Conservation (phyloP, 495 filamentous ascomycete species). For the Tuber melanosporum region DNA sequence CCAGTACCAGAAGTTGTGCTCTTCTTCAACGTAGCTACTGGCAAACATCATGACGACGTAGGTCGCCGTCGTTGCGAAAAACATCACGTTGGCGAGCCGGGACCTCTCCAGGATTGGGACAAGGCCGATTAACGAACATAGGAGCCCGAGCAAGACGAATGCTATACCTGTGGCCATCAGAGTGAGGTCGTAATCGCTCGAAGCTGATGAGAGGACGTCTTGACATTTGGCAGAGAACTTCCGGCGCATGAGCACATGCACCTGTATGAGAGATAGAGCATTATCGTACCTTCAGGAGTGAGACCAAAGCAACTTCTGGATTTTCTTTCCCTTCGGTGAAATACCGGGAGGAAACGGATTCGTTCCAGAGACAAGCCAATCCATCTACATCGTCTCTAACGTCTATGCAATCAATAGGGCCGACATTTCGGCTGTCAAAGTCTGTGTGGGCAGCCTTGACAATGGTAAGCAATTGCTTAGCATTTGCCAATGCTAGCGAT, state of each 20-base stretch:
- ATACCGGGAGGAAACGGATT: conserved; percentile 3
- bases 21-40: conserved; percentile 94
- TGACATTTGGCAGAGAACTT: conserved; percentile 34
- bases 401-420: conserved; percentile 45
- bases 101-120: conserved; percentile 24
- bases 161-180: conserved; percentile 53
- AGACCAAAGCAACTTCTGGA: neutral
- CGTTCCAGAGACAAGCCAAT: conserved; percentile 52
- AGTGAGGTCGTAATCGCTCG: conserved; percentile 78
- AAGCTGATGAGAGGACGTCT: conserved; percentile 50
- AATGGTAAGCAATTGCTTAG: conserved; percentile 67
- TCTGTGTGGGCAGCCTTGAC: conserved; percentile 62
- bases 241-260: neutral
- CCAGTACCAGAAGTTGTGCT: conserved; percentile 99
- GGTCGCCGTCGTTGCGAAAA: conserved; percentile 48
- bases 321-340: neutral
- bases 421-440: conserved; percentile 46
- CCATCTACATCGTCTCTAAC: conserved; percentile 50
- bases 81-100: conserved; percentile 30
- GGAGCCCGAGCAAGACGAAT: conserved; percentile 47
- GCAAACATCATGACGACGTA: conserved; percentile 94
- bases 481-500: conserved; percentile 65
- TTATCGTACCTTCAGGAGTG: conserved; percentile 4
- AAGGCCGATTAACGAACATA: conserved; percentile 41
- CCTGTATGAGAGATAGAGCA: neutral